phyloP scores from a whole-genome alignment of 1,284 basidiomycete genomes.

The Stereum hirsutum region DNA sequence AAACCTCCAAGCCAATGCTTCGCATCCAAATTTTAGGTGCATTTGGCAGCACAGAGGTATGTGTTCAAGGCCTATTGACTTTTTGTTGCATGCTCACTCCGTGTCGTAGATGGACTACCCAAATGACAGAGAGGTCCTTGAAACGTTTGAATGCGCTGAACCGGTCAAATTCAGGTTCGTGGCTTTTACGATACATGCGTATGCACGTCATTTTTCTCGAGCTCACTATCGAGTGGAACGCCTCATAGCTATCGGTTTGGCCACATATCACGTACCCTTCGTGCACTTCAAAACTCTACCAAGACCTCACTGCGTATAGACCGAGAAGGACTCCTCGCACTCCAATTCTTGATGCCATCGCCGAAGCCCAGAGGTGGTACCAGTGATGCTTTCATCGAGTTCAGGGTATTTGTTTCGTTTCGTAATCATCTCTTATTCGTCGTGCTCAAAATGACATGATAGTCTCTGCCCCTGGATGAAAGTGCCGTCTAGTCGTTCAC shows the following conservation, averaged over 20 bases:
- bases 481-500: no score
- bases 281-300: conserved; percentile 70
- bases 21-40: conserved; percentile 72
- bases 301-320: conserved; percentile 86
- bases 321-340: conserved; percentile 65
- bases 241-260: conserved; percentile 67
- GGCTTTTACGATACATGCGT: neutral
- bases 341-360: conserved; percentile 83
- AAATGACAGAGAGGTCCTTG: conserved; percentile 82
- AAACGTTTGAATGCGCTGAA: conserved; percentile 73
- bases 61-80: conserved; percentile 8
- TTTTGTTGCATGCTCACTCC: neutral
- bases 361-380: conserved; percentile 36
- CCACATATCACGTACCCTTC: conserved; percentile 60
- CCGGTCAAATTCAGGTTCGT: conserved; percentile 67
- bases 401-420: conserved; percentile 46
- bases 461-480: conserved; percentile 50
- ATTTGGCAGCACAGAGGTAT: conserved; percentile 77
- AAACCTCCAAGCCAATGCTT: conserved; percentile 46
- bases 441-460: conserved; percentile 3
- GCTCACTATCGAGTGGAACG: neutral
- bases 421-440: neutral
- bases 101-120: conserved; percentile 80
- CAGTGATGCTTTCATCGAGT: conserved; percentile 70
- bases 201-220: neutral